Conservation (phyloP, 202 grass and related monocot species). For the Brachypodium distachyon region DNA sequence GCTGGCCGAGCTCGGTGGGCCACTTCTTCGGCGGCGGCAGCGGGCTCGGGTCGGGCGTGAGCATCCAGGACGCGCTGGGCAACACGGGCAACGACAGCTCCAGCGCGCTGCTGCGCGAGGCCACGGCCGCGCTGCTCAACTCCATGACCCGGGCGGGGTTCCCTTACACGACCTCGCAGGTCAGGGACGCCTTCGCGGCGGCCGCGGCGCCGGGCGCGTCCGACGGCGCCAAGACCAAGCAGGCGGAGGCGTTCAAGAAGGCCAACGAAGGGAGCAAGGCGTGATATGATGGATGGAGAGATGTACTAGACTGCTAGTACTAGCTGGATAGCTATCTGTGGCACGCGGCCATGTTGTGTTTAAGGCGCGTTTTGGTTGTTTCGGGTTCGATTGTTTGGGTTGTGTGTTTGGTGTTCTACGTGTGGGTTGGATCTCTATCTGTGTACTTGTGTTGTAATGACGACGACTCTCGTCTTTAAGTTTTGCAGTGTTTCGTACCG, state of each 20-base stretch:
- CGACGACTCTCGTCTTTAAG: too few species aligned
- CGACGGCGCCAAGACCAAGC: slow-evolving; percentile 13
- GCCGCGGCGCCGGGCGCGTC: slow-evolving; percentile 13
- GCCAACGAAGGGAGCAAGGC: slow-evolving; percentile 43
- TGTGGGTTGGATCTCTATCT: too few species aligned
- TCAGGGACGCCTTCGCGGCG: slow-evolving; percentile 28
- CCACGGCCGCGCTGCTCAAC: slow-evolving; percentile 57
- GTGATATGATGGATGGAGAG: too few species aligned
- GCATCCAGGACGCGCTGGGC: slow-evolving; percentile 44
- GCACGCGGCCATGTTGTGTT: too few species aligned
- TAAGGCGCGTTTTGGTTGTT: too few species aligned
- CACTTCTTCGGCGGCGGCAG: slow-evolving; percentile 25
- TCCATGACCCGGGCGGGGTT: slow-evolving; percentile 34
- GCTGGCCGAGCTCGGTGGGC: slow-evolving; percentile 24
- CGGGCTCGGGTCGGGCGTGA: slow-evolving; percentile 13
- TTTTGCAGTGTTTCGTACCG: too few species aligned
- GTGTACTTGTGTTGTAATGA: too few species aligned
- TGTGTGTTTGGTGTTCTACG: too few species aligned
- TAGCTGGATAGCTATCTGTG: background rate
- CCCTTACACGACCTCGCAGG: slow-evolving; percentile 55
- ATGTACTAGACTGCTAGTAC: background rate
- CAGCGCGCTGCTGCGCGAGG: slow-evolving; percentile 53
- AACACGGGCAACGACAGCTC: slow-evolving; percentile 46
- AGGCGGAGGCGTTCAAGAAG: slow-evolving; percentile 55
- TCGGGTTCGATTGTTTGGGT: too few species aligned